Evolutionary conservation across 306 rosid species (phyloP).

Genomic region (Gillenia trifoliata): DNA sequence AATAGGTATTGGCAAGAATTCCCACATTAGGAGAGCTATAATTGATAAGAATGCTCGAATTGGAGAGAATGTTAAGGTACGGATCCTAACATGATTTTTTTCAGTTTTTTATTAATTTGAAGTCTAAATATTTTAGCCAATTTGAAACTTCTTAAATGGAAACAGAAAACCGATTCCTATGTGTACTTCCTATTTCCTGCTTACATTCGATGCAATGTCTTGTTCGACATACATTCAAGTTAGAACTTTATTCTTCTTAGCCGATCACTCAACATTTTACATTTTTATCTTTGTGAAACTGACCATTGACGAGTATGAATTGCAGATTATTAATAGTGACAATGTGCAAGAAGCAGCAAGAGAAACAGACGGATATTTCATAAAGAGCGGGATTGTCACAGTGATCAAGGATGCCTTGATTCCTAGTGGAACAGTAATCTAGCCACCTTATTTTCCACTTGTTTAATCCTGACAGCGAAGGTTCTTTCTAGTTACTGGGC

Average conservation of each 20-base stretch:
- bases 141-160: neutral
- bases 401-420: conserved; percentile 92
- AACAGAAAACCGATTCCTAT: neutral
- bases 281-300: neutral
- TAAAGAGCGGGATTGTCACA: conserved; percentile 91
- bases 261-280: neutral
- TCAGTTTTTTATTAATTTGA: neutral
- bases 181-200: neutral
- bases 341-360: conserved; percentile 96
- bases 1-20: conserved; percentile 83
- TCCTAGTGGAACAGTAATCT: conserved; percentile 82
- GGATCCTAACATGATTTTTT: neutral
- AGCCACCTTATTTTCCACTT: neutral
- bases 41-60: conserved; percentile 97
- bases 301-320: neutral
- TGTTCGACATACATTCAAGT: neutral
- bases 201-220: neutral
- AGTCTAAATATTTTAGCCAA: neutral
- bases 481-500: neutral
- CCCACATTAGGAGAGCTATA: conserved; percentile 94
- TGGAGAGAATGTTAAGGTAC: conserved; percentile 87
- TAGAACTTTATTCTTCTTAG: neutral
- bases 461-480: conserved; percentile 7
- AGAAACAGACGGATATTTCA: conserved; percentile 96
- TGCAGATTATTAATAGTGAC: conserved; percentile 80